Evolutionary conservation across 805 yeast genomes (phyloP), one percentile per base, ranked within the genome.

Genomic region (Saccharomyces jurei): DNA sequence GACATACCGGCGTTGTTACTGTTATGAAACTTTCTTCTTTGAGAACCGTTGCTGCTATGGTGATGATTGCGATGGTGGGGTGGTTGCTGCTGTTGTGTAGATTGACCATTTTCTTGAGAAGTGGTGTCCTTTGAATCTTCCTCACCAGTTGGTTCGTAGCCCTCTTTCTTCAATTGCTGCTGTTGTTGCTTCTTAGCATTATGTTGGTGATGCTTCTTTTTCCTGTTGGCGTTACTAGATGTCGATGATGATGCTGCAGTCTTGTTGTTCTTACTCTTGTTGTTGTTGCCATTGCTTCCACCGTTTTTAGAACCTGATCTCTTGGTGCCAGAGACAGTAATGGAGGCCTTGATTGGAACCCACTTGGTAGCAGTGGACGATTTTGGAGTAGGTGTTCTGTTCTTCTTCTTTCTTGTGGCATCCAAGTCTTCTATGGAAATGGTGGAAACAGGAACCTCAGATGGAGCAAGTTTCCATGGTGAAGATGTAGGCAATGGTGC

Each of bases 341-440:
- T 80, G 46, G 80, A 71, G 28, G 82, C 87, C 60, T 81, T 77
- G 66, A 79, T 81, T n/a, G 89, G 89, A 44, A 83, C 79, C 88
- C 89, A 84, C 66, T 85, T 86, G 8, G 68, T 63, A n/a, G 60
- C 53, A n/a, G 61, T 29, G 36, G 59, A 50, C 2, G 63, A 54
- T 25, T 58, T 61, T 8, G 63, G 58, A 8, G 62, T 44, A 10
- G 61, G 56, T 41, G 52, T 30, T 5, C 59, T 61, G 31, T 53
- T 58, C 50, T 59, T 63, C 47, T 55, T 63, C 49, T 54, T 61
- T 54, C 57, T 63, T 4, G 50, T 50, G 3, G 56, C 36, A 41
- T 57, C 60, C 30, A 63, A 52, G 41, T 60, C 56, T 31, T 59
- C 62, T 22, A 60, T 53, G 6, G 63, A 54, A 36, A 65, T 63